Evolutionary conservation across 306 rosid genomes (phyloP), one percentile per base, ranked within the genome.

Genomic region (Benincasa hispida): DNA sequence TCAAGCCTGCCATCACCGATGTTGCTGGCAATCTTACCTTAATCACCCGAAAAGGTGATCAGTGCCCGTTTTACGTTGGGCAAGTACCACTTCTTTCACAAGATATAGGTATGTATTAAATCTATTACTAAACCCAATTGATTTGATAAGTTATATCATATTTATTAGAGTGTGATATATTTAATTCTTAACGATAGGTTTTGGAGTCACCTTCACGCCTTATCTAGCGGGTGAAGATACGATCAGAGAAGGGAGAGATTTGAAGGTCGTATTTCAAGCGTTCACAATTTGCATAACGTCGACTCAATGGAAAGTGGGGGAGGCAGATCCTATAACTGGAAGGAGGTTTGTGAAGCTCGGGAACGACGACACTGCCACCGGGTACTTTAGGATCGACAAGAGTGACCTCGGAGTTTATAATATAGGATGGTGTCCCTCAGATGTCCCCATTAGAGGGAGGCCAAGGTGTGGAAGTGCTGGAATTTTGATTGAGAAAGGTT

Each of bases 381-480:
- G 78, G 2, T n/a, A 19, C 11, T 75, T 75, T 35, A 32, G 78
- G 67, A 56, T 75, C n/a, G 54, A 56, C 14, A 56, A 10, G 32
- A 24, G 6, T 47, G 22, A 55, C 47, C 47, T 10, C 0, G 78
- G 78, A 21, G 32, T 35, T 14, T 75, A 75, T 32, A 34, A 35
- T 14, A 18, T 75, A 13, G 78, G 9, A 4, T 75, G 54, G 67
- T 75, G 78, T 37, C 78, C 78, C 0, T 12, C 7, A 13, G 22
- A 7, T 13, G 3, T 41, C 12, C 47, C 47, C 47, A 10, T 41
- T 41, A 41, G 11, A 41, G 60, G 53, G 27, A 75, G 51, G 67
- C 78, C 78, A 37, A 56, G 78, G 37, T 75, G 78, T 75, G 78
- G 78, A 27, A 35, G 32, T 21, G 67, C 53, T 10, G 51, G 51